Evolutionary conservation across 495 filamentous ascomycete genomes (phyloP), one percentile per base, ranked within the genome.

Genomic region (Aspergillus leporis): DNA sequence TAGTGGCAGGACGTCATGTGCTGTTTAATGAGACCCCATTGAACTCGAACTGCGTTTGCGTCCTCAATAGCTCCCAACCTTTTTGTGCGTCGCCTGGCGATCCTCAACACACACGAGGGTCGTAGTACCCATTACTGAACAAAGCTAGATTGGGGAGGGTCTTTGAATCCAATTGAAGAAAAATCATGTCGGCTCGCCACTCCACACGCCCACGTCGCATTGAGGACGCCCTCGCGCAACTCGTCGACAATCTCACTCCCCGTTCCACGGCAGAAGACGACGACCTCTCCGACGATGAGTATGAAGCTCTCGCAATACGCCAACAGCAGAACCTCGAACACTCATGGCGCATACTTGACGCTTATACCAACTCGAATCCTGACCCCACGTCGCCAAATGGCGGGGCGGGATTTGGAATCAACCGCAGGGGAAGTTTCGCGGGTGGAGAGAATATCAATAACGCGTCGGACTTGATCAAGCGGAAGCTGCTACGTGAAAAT

Each of bases 391-490:
- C 74, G 22, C 65, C 69, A 38, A 65, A 65, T 10, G 68, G 60
- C 25, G 36, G 60, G 8, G 59, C 56, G 9, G 66, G 63, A 13
- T 10, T 41, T 4, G 66, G 63, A 5, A 59, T 69, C 51, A 54
- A 41, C 34, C 72, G 75, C 12, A 61, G 71, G 36, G 74, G 75
- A 38, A 76, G 74, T 30, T 28, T 72, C 36, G 70, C 73, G 13
- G 71, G 68, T 9, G 61, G 66, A 19, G 76, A 77, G 38, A 79
- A 92, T 69, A 86, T 96, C 47, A 93, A 97, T 71, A 91, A 97
- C 80, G 90, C 91, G 49, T 86, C 89, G 21, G 92, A 97, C 73
- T 72, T 96, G 67, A 97, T 98, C 73, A 93, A 92, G 75, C 86
- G 89, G 68, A 89, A 88, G 71, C 75, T 98, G 51, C 81, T 95